A percentile compares a stretch with the other conserved stretches of the same genome.
These are phyloP conservation scores for Cystofilobasidium bisporidii DNA, from an alignment of 768 basidiomycete genomes.

Conservation along the genomic window DNA sequence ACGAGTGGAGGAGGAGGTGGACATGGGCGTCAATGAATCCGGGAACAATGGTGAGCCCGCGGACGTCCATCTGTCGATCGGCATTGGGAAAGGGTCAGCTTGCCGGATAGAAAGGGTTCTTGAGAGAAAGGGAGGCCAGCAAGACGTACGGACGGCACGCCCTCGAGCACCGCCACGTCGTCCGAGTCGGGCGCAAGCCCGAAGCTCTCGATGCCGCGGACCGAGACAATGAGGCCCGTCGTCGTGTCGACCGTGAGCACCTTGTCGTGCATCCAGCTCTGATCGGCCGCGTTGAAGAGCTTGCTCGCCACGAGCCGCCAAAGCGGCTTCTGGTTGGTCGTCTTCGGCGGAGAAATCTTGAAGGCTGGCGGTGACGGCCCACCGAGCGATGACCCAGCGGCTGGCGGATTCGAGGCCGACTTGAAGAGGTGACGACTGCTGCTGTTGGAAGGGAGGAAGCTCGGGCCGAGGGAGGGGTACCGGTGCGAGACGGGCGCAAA, in stretches of 20 bases:
- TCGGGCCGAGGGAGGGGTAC: neutral
- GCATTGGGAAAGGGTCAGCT: too few species aligned
- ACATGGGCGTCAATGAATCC: conserved; percentile 55
- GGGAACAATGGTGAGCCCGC: conserved; percentile 48
- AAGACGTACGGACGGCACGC: neutral
- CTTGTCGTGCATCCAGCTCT: conserved; percentile 43
- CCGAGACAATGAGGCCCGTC: conserved; percentile 48
- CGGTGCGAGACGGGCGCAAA: neutral
- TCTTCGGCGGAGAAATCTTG: neutral
- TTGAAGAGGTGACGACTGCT: neutral
- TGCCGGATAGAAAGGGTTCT: too few species aligned
- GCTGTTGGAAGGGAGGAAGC: neutral
- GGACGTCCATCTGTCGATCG: conserved; percentile 48
- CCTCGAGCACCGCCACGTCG: conserved; percentile 6
- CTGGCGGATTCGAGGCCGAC: neutral
- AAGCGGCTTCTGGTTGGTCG: neutral
- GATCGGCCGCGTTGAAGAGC: neutral
- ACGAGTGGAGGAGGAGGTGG: conserved; percentile 55
- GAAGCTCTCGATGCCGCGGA: conserved; percentile 31
- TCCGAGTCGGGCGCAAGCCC: conserved; percentile 5
- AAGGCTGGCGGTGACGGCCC: too few species aligned
- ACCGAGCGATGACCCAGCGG: too few species aligned
- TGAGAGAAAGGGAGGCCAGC: neutral
- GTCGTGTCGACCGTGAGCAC: conserved; percentile 47
- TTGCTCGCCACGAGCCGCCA: neutral